phyloP scores from a whole-genome alignment of 345 rosid species.

The Syzygium aqueum region DNA sequence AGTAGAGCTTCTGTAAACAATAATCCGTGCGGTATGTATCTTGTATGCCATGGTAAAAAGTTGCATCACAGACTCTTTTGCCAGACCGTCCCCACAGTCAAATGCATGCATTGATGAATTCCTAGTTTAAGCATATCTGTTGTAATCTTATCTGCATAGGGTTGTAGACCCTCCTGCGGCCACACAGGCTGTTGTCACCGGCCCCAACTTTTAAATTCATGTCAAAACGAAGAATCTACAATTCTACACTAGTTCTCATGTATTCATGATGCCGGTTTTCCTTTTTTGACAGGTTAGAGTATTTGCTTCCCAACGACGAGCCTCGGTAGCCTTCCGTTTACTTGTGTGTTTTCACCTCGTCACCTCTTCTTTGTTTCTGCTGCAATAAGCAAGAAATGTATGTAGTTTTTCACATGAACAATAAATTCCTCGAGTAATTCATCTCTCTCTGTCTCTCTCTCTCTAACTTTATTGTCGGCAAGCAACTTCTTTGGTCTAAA shows the following conservation, averaged over 20 bases:
- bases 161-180: background rate
- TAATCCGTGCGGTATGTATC: background rate
- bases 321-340: background rate
- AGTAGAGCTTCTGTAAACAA: constrained; percentile 56
- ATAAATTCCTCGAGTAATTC: background rate
- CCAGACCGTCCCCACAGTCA: background rate
- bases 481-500: background rate
- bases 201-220: background rate
- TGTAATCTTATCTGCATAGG: background rate
- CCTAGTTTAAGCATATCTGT: background rate
- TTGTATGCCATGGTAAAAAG: background rate
- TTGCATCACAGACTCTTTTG: background rate
- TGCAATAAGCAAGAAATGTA: background rate
- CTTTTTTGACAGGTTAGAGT: background rate
- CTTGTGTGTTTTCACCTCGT: background rate
- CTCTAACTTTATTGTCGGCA: background rate
- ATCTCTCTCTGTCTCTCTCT: background rate
- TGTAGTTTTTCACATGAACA: background rate
- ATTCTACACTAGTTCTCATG: background rate
- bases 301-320: background rate
- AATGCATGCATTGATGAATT: background rate
- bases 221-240: background rate
- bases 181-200: background rate
- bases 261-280: background rate
- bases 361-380: background rate